These are phyloP conservation scores for Acacia acuminata DNA, from an alignment of 306 rosid species.

Conservation along the genomic window DNA sequence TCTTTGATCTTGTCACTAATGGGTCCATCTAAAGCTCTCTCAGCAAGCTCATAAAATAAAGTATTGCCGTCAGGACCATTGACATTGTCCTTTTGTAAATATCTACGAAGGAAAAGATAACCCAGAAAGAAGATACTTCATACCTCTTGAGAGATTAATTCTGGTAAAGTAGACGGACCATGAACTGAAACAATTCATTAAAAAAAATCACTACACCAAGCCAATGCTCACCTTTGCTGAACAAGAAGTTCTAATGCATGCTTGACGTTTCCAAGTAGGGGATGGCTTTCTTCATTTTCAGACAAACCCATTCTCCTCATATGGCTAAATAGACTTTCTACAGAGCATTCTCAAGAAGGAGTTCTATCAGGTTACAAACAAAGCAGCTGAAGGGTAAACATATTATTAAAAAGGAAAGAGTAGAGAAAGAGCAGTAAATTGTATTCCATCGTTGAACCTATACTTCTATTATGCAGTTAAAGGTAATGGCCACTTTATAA, in stretches of 20 bases:
- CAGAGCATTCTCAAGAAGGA: conserved; percentile 39
- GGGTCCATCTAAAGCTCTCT: conserved; percentile 75
- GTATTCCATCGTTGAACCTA: background rate
- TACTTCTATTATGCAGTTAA: background rate
- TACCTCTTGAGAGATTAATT: background rate
- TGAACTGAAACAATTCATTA: conserved; percentile 9
- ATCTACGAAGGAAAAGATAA: conserved; percentile 48
- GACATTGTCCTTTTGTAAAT: conserved; percentile 77
- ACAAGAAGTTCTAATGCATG: conserved; percentile 78
- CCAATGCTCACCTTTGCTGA: conserved; percentile 70
- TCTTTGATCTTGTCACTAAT: conserved; percentile 63
- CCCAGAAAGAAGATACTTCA: conserved; percentile 26
- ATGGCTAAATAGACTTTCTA: conserved; percentile 78
- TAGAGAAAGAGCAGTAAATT: background rate
- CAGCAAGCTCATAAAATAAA: conserved; percentile 84
- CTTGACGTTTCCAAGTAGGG: conserved; percentile 72
- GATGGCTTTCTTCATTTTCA: conserved; percentile 61
- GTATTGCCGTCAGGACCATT: conserved; percentile 80
- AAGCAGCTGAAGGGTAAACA: background rate
- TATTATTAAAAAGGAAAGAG: background rate
- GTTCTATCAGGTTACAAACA: conserved; percentile 26
- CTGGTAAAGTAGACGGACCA: conserved; percentile 13
- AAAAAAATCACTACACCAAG: conserved; percentile 9
- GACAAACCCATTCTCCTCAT: conserved; percentile 67
- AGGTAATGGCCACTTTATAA: background rate